Evolutionary conservation across 2,329 filamentous ascomycete species (phyloP).

Genomic region (Sclerotinia sclerotiorum): DNA sequence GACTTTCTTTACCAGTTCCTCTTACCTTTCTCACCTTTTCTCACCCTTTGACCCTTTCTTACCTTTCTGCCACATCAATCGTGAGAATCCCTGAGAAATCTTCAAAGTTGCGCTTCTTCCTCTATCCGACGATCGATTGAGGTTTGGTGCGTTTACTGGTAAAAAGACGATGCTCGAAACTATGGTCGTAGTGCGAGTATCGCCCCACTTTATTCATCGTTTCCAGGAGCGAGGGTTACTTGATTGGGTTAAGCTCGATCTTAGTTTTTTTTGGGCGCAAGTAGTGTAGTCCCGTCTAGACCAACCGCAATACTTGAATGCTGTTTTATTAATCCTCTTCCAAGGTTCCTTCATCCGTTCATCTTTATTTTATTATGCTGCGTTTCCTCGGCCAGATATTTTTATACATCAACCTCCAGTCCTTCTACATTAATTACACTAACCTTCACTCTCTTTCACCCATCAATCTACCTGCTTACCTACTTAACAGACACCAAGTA

Average conservation of each 20-base stretch:
- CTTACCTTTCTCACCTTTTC: no score
- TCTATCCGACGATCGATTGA: not conserved
- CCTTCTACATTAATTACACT: not conserved
- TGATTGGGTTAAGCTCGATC: not conserved
- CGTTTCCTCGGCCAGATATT: not conserved
- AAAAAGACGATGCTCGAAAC: conserved; percentile 7
- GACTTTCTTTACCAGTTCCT: not conserved
- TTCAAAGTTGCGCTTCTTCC: not conserved
- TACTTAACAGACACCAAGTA: no score
- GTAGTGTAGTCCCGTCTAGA: no score
- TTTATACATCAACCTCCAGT: not conserved
- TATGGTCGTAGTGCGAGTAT: not conserved
- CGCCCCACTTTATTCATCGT: conserved; percentile 7
- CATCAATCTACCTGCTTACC: not conserved
- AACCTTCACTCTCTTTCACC: not conserved
- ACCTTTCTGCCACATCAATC: not conserved
- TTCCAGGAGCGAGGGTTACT: not conserved
- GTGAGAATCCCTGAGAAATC: not conserved
- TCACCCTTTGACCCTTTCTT: not conserved
- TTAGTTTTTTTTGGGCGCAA: not conserved
- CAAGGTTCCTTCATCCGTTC: no score
- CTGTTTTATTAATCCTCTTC: not conserved
- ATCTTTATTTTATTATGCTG: not conserved
- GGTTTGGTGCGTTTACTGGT: not conserved
- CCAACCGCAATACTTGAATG: not conserved